Percentiles rank a stretch among this genome's conserved stretches.
Conservation (phyloP, 2,329 filamentous ascomycete genomes). For the Pseudogymnoascus verrucosus region DNA sequence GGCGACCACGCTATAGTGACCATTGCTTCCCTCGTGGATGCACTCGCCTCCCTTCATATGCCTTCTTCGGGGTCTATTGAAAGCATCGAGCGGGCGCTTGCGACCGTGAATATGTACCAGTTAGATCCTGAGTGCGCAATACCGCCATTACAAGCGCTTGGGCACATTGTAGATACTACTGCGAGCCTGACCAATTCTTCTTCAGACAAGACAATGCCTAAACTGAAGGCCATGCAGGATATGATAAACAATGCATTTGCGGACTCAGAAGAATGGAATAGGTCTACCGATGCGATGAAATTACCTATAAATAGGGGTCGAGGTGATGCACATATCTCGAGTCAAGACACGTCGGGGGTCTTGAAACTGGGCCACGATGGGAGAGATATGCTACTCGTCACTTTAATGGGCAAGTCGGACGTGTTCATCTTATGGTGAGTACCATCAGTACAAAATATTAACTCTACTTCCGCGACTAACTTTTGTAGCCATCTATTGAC, state of each 20-base stretch:
- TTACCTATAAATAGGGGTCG: slow-evolving; percentile 48
- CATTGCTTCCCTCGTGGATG: slow-evolving; percentile 59
- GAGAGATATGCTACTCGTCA: slow-evolving; percentile 50
- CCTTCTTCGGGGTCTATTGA: slow-evolving; percentile 59
- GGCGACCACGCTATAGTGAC: slow-evolving; percentile 58
- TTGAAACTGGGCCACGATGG: slow-evolving; percentile 40
- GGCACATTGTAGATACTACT: slow-evolving; percentile 60
- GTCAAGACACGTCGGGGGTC: slow-evolving; percentile 48
- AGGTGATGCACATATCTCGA: slow-evolving; percentile 43
- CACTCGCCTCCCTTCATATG: slow-evolving; percentile 58
- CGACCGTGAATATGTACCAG: slow-evolving; percentile 65
- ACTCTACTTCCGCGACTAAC: slow-evolving; percentile 22
- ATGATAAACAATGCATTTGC: slow-evolving; percentile 49
- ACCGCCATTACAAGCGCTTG: slow-evolving; percentile 57
- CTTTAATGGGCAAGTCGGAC: slow-evolving; percentile 53
- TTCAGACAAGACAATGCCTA: slow-evolving; percentile 47
- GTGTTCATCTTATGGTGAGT: slow-evolving; percentile 22
- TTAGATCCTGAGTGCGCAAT: slow-evolving; percentile 55
- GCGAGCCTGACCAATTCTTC: slow-evolving; percentile 59
- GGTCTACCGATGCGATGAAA: slow-evolving; percentile 37
- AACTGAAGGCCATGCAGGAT: slow-evolving; percentile 54
- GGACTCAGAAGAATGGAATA: slow-evolving; percentile 24
- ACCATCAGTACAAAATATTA: slow-evolving; percentile 13
- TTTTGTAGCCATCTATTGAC: slow-evolving; percentile 44
- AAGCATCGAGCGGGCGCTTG: slow-evolving; percentile 63